Evolutionary conservation across 2,329 filamentous ascomycete species (phyloP).

Genomic region (Cercospora sp.): DNA sequence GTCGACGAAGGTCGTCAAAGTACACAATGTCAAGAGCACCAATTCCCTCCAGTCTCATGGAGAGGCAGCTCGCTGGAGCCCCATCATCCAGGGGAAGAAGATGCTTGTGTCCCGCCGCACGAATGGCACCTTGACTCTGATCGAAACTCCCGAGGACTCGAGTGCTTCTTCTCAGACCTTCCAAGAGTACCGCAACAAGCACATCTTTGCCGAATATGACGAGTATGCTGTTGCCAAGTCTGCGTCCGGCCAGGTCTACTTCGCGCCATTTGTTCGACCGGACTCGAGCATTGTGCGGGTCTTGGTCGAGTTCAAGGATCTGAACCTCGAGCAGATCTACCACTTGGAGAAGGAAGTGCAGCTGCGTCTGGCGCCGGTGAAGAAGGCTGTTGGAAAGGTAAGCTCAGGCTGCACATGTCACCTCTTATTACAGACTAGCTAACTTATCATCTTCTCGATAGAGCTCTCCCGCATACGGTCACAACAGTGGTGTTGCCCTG

Average conservation of each 20-base stretch:
- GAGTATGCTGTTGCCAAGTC: neutral
- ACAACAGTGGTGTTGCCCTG: neutral
- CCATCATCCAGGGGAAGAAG: neutral
- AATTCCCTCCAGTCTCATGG: neutral
- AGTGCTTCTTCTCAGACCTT: neutral
- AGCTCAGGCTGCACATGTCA: neutral
- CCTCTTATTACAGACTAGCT: neutral
- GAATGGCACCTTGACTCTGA: neutral
- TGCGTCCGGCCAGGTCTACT: neutral
- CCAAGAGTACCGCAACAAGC: neutral
- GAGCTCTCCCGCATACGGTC: neutral
- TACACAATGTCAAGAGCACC: neutral
- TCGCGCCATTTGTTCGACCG: neutral
- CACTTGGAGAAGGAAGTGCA: neutral
- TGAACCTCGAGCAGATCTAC: neutral
- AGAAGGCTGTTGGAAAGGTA: neutral
- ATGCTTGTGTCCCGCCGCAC: neutral
- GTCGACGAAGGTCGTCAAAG: too few relatives aligned
- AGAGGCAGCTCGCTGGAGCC: neutral
- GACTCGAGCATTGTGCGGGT: neutral
- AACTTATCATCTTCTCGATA: neutral
- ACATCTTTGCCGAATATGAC: neutral
- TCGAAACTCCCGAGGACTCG: neutral
- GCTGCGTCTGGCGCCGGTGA: neutral
- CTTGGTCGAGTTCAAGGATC: neutral